A percentile compares a stretch with the other conserved stretches of the same genome.
phyloP scores from a whole-genome alignment of 305 asterid species.

The Fraxinus baroniana region DNA sequence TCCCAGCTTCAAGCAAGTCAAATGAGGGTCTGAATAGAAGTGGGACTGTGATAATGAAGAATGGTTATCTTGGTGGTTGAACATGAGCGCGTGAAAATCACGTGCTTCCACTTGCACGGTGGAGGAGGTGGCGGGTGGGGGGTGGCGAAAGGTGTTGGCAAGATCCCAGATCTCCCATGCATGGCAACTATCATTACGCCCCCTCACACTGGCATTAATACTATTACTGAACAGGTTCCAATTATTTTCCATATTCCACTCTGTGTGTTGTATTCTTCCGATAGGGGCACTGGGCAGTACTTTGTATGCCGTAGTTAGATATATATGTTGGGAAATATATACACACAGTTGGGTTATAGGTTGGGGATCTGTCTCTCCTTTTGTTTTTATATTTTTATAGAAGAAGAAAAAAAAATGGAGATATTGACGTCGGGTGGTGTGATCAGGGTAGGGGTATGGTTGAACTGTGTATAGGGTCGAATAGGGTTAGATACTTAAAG shows the following conservation, averaged over 20 bases:
- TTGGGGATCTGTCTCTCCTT: no score
- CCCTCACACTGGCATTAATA: not conserved
- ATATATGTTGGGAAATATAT: not conserved
- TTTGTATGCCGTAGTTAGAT: not conserved
- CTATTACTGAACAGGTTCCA: slow-evolving; percentile 28
- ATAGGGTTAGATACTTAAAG: not conserved
- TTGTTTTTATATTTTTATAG: no score
- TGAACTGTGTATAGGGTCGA: not conserved
- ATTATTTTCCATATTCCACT: slow-evolving; percentile 39
- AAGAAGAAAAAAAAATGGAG: not conserved
- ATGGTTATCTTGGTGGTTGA: not conserved
- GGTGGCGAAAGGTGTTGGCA: not conserved
- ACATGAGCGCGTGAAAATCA: slow-evolving; percentile 20
- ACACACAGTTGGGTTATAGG: no score
- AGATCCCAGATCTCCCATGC: slow-evolving; percentile 42
- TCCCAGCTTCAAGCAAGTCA: slow-evolving; percentile 59
- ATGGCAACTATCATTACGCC: slow-evolving; percentile 20
- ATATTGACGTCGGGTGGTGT: not conserved
- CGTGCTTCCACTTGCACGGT: not conserved
- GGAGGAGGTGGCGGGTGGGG: not conserved
- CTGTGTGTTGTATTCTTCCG: not conserved
- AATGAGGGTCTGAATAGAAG: slow-evolving; percentile 38
- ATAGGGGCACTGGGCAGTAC: no score
- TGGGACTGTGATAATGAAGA: slow-evolving; percentile 4
- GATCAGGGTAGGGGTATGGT: not conserved